Evolutionary conservation across 2,329 filamentous ascomycete species (phyloP).

Genomic region (Alternaria sp.): DNA sequence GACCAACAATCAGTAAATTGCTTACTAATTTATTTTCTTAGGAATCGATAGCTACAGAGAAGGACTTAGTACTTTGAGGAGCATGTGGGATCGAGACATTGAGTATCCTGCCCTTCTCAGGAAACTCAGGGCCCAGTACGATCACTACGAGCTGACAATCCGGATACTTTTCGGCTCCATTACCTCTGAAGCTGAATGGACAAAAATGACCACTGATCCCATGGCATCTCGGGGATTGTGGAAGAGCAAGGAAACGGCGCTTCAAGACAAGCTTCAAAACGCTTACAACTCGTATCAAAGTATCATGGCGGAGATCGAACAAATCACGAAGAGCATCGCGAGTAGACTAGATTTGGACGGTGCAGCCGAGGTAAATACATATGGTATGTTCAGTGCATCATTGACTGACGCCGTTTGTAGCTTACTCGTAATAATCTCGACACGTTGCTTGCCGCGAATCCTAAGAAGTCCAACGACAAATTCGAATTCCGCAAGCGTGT

Average conservation of each 20-base stretch:
- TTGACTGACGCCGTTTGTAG: slow-evolving; percentile 32
- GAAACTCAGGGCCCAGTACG: slow-evolving; percentile 50
- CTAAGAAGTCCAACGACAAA: slow-evolving; percentile 41
- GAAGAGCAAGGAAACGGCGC: slow-evolving; percentile 43
- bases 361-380: slow-evolving; percentile 38
- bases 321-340: slow-evolving; percentile 48
- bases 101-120: slow-evolving; percentile 49
- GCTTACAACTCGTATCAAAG: slow-evolving; percentile 48
- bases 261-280: slow-evolving; percentile 46
- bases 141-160: slow-evolving; percentile 49
- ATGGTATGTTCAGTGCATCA: slow-evolving; percentile 14
- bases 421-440: slow-evolving; percentile 48
- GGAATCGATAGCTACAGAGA: slow-evolving; percentile 51
- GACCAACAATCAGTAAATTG: neutral
- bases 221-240: slow-evolving; percentile 39
- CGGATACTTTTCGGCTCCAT: slow-evolving; percentile 49
- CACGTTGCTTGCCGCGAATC: slow-evolving; percentile 46
- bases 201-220: slow-evolving; percentile 47
- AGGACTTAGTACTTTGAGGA: slow-evolving; percentile 52
- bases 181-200: slow-evolving; percentile 47
- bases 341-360: slow-evolving; percentile 49
- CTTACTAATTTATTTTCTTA: slow-evolving; percentile 14
- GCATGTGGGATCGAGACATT: slow-evolving; percentile 48
- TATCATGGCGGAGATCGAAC: slow-evolving; percentile 48
- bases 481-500: slow-evolving; percentile 50